Evolutionary conservation across 106 monocot genomes (phyloP), one percentile per base, ranked within the genome.

Genomic region (Platanthera zijinensis): DNA sequence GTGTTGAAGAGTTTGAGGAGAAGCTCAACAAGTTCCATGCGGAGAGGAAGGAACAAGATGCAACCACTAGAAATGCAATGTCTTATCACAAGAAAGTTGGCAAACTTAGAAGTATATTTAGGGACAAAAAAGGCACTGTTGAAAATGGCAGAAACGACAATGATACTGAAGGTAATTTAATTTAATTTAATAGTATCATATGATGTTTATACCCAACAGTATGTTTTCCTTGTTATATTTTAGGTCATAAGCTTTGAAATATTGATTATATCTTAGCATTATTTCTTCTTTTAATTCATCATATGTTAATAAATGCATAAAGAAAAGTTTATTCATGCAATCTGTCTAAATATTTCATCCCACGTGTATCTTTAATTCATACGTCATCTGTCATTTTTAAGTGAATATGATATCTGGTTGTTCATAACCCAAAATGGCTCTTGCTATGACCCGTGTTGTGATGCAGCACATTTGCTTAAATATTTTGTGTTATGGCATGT

Each of bases 1-100:
- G 45, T 84, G 73, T 99, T 63, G 99, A 99, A 57, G 99, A 99
- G 80, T 99, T 93, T 83, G 99, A 99, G 70, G 92, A 84, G 64
- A 99, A 90, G 85, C 88, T 99, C 28, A 77, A 80, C 71, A 92
- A 90, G 80, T 83, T 87, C 62, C 90, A 99, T 79, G 39, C 75
- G 57, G 92, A 92, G 78, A 99, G 64, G 59, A 94, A 88, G 76
- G 99, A 99, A 71, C 94, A 92, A 75, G 92, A 99, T 76, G 77
- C 66, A 71, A 90, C 89, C 50, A 75, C 94, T 54, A 83, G 74
- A 81, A 90, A 89, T 87, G 99, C 99, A 8, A 79, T 83, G 66
- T 70, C 72, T 52, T 84, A 99, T 78, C 84, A 92, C 75, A 74
- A 88, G 72, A 94, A 76, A 84, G 45, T 92, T 61, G 87, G 86